These are phyloP conservation scores for Pinus taeda DNA, from an alignment of 75 land plant genomes.

Conservation along the genomic window DNA sequence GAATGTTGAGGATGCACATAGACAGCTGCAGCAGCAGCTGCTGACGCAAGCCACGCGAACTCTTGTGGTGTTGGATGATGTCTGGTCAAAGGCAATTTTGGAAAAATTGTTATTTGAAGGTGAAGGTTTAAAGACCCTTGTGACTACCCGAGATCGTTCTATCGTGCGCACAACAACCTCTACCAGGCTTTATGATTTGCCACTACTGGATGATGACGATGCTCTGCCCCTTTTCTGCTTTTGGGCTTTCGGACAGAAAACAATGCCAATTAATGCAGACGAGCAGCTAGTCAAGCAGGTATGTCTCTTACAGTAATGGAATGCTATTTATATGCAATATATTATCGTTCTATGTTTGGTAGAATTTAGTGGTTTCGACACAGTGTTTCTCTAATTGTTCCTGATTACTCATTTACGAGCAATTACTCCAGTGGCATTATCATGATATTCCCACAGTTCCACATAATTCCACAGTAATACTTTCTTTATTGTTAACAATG, in stretches of 20 bases:
- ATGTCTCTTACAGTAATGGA: too few species aligned
- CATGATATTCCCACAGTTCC: too few species aligned
- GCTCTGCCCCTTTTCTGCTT: neutral
- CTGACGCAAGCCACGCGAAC: neutral
- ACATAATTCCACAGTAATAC: too few species aligned
- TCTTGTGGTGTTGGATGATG: neutral
- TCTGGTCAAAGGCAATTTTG: neutral
- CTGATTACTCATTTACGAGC: too few species aligned
- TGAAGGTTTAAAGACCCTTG: neutral
- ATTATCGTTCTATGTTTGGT: too few species aligned
- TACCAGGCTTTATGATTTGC: neutral
- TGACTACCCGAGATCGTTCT: neutral
- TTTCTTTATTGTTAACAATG: too few species aligned
- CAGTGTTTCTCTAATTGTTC: too few species aligned
- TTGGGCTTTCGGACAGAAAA: neutral
- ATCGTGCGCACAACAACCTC: neutral
- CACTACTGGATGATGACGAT: neutral
- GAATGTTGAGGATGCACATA: neutral
- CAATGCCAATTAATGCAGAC: too few species aligned
- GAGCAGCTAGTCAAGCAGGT: too few species aligned
- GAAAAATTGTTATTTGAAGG: neutral
- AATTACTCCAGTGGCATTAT: too few species aligned
- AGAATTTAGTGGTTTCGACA: too few species aligned
- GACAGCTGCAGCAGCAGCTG: neutral
- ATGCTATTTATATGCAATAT: too few species aligned